Evolutionary conservation across 116 monocot genomes (phyloP).

Genomic region (Cymodocea nodosa): DNA sequence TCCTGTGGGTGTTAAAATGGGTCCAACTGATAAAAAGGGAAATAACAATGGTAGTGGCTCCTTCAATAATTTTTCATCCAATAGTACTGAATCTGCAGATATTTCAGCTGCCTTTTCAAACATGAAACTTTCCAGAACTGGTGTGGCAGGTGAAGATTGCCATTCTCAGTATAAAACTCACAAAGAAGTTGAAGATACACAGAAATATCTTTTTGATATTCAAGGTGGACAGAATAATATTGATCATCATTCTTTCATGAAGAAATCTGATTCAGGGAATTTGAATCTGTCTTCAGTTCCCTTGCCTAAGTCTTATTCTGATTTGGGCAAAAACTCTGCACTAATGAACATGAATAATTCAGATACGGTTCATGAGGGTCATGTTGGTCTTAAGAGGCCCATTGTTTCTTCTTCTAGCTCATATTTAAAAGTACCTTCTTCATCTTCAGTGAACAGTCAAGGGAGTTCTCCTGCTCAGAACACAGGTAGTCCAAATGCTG

Average conservation of each 20-base stretch:
- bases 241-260: conserved; percentile 16
- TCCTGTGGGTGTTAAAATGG: conserved; percentile 36
- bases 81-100: conserved; percentile 27
- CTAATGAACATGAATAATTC: conserved; percentile 9
- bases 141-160: conserved; percentile 7
- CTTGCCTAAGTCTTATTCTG: conserved; percentile 14
- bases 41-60: conserved; percentile 21
- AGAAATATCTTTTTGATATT: conserved; percentile 26
- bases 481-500: conserved; percentile 14
- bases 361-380: conserved; percentile 8
- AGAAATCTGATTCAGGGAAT: conserved; percentile 12
- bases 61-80: conserved; percentile 15
- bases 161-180: conserved; percentile 19
- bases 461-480: conserved; percentile 18
- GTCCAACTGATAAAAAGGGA: conserved; percentile 15
- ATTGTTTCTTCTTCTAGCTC: conserved; percentile 17
- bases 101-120: conserved; percentile 38
- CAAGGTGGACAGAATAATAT: conserved; percentile 21
- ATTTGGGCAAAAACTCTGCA: conserved; percentile 5
- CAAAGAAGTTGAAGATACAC: conserved; percentile 26
- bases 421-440: conserved; percentile 24
- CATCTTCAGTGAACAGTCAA: conserved; percentile 13
- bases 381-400: conserved; percentile 11
- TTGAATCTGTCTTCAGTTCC: conserved; percentile 5
- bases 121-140: conserved; percentile 32